phyloP scores from a whole-genome alignment of 2,329 filamentous ascomycete genomes.

The Ascochyta fabae region DNA sequence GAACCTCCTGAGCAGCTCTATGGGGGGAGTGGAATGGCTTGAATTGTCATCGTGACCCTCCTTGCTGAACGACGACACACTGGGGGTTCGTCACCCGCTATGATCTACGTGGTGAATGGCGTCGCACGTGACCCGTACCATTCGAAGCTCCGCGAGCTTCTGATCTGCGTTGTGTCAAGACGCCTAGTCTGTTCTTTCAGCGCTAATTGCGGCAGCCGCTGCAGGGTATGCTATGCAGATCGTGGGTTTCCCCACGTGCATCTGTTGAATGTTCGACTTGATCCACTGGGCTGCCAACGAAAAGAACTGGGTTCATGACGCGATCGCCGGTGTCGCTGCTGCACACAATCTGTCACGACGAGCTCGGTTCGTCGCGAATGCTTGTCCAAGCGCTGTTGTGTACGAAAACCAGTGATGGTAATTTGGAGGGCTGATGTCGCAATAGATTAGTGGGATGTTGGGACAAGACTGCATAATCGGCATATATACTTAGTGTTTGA shows the following conservation, averaged over 20 bases:
- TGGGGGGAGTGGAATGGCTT: background rate
- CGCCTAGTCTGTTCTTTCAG: no score
- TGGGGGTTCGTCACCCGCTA: background rate
- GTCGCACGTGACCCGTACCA: background rate
- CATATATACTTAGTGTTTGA: background rate
- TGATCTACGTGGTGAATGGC: background rate
- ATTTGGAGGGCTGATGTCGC: slow-evolving; percentile 8
- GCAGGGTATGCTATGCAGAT: background rate
- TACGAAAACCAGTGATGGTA: background rate
- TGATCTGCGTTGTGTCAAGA: no score
- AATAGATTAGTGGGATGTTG: background rate
- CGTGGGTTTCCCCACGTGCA: background rate
- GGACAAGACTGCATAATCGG: background rate
- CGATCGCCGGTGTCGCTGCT: slow-evolving; percentile 7
- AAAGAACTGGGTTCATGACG: slow-evolving; percentile 4
- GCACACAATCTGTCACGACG: background rate
- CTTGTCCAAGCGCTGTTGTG: background rate
- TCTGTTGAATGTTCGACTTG: background rate
- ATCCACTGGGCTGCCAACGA: background rate
- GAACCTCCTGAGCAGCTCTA: background rate
- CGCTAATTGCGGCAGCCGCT: no score
- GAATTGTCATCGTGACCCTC: background rate
- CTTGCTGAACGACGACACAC: background rate
- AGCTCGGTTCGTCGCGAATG: background rate
- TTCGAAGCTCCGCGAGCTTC: background rate